These are phyloP conservation scores for Boletus subluridellus DNA, from an alignment of 1,284 basidiomycete genomes.

Conservation along the genomic window DNA sequence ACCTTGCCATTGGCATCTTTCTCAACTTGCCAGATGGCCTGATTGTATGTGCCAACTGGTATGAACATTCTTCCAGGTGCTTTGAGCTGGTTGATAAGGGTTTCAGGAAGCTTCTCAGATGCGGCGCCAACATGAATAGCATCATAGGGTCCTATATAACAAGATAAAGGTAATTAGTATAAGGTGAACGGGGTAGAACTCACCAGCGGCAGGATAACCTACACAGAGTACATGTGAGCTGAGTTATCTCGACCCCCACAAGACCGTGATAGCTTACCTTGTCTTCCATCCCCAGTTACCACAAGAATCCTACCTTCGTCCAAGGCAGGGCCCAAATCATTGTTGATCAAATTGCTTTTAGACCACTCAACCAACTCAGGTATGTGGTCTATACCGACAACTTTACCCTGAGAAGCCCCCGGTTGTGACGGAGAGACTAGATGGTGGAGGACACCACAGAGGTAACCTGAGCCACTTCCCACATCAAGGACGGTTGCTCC, in stretches of 20 bases:
- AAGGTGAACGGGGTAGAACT: not conserved
- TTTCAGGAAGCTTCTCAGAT: conserved; percentile 69
- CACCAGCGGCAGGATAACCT: conserved; percentile 34
- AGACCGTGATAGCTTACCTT: conserved; percentile 43
- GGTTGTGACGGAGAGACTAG: conserved; percentile 48
- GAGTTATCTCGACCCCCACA: not conserved
- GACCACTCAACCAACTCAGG: conserved; percentile 73
- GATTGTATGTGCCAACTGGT: conserved; percentile 69
- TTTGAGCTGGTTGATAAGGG: conserved; percentile 79
- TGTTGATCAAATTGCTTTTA: conserved; percentile 61
- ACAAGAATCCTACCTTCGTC: conserved; percentile 57
- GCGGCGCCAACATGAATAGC: conserved; percentile 96
- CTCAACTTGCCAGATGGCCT: conserved; percentile 75
- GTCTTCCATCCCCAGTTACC: conserved; percentile 76
- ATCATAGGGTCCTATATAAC: conserved; percentile 65
- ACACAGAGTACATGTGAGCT: not conserved
- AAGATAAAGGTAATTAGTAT: not conserved
- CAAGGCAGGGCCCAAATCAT: conserved; percentile 60
- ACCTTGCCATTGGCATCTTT: conserved; percentile 76
- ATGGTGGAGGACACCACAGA: conserved; percentile 73
- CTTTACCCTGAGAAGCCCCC: conserved; percentile 49
- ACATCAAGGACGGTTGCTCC: conserved; percentile 78
- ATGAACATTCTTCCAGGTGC: conserved; percentile 90
- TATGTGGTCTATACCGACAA: conserved; percentile 93
- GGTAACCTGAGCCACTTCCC: conserved; percentile 77